Evolutionary conservation across 371 early-diverging fungal genomes (phyloP).

Genomic region (Batrachochytrium dendrobatidis): DNA sequence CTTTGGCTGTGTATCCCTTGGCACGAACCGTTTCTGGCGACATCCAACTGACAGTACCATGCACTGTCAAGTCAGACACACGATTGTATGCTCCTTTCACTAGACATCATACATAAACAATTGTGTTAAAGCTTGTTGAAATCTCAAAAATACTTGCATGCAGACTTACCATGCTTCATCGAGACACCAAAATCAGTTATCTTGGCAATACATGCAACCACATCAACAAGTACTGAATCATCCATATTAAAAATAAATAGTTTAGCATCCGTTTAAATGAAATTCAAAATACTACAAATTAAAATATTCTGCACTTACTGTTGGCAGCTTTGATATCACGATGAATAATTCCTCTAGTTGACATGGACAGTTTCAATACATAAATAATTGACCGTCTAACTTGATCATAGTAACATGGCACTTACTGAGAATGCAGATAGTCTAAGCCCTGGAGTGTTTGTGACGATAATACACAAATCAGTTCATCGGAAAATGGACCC

Average conservation of each 20-base stretch:
- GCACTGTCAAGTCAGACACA: conserved; percentile 17
- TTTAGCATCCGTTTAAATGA: not conserved
- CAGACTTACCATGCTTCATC: conserved; percentile 45
- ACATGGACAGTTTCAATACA: not conserved
- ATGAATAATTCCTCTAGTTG: conserved; percentile 60
- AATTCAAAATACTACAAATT: not conserved
- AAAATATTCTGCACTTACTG: conserved; percentile 38
- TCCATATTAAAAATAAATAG: not conserved
- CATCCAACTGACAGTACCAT: conserved; percentile 40
- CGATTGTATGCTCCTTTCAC: conserved; percentile 19
- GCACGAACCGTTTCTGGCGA: conserved; percentile 41
- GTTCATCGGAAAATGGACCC: conserved; percentile 77
- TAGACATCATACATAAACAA: conserved; percentile 78
- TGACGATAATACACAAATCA: conserved; percentile 74
- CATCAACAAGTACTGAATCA: conserved; percentile 46
- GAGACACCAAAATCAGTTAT: conserved; percentile 98
- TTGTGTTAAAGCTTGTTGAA: conserved; percentile 95
- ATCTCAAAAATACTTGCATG: conserved; percentile 53
- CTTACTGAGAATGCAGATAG: conserved; percentile 47
- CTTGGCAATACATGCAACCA: conserved; percentile 81
- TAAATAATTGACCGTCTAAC: not conserved
- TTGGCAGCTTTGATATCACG: conserved; percentile 97
- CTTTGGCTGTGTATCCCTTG: conserved; percentile 26
- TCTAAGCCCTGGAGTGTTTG: conserved; percentile 88
- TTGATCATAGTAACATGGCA: not conserved